Evolutionary conservation across 1,284 basidiomycete species (phyloP).

Genomic region (Porphyrellus sp.): DNA sequence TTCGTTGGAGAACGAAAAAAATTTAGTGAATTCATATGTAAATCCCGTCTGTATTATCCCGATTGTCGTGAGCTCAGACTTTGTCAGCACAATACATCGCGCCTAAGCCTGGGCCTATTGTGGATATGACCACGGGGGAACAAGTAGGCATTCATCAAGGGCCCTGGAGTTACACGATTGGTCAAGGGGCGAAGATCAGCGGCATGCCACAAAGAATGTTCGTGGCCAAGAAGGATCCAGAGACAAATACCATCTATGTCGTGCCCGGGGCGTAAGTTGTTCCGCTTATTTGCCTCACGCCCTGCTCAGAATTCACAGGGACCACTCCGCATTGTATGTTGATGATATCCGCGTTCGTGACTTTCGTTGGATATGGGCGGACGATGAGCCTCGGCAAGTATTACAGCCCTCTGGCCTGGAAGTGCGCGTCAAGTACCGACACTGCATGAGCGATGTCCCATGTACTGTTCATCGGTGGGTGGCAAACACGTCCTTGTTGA

Average conservation of each 20-base stretch:
- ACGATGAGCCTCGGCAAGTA: constrained; percentile 50
- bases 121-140: constrained; percentile 55
- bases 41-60: constrained; percentile 9
- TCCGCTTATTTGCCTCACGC: neutral
- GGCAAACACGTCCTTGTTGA: neutral
- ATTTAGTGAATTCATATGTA: constrained; percentile 78
- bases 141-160: constrained; percentile 69
- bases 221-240: constrained; percentile 70
- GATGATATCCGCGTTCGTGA: constrained; percentile 43
- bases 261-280: constrained; percentile 68
- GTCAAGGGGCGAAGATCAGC: constrained; percentile 67
- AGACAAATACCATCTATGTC: constrained; percentile 65
- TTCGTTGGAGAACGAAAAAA: constrained; percentile 84
- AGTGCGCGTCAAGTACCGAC: constrained; percentile 65
- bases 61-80: constrained; percentile 10
- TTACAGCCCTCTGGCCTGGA: constrained; percentile 44
- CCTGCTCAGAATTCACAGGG: constrained; percentile 37
- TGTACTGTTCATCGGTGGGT: constrained; percentile 41
- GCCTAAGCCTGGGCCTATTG: constrained; percentile 64
- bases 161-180: constrained; percentile 88
- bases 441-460: constrained; percentile 59
- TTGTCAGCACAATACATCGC: constrained; percentile 72
- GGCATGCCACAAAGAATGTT: constrained; percentile 69
- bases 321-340: constrained; percentile 65
- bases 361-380: constrained; percentile 78